Evolutionary conservation across 192 early-diverging fungal species (phyloP), one percentile per base, ranked within the genome.

Genomic region (Entomortierella lignicola): DNA sequence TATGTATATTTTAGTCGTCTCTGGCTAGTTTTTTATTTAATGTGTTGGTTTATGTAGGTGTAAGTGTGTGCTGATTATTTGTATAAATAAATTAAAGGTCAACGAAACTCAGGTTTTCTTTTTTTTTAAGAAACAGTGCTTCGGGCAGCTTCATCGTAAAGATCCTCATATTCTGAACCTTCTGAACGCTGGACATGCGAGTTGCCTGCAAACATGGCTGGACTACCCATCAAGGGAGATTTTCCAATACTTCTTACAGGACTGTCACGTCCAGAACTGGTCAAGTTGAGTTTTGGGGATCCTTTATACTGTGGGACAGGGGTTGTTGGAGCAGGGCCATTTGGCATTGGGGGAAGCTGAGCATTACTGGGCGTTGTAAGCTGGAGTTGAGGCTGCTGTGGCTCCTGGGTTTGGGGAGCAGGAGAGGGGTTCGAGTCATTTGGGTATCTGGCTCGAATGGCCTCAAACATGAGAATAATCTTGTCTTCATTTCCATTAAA

Each of bases 401-500:
- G 44, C 10, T n/a, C n/a, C 44, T 54, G 52, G 5, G 18, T 6
- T 25, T 54, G 52, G 10, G 7, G 2, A 18, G 7, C n/a, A 25
- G 52, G n/a, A 2, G 23, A 4, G 30, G 23, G n/a, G 30, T 8
- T 11, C 29, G n/a, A 3, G 60, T 70, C 43, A 12, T 60, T 54
- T 15, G 75, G 75, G 67, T 70, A 79, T n/a, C 61, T 55, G 7
- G 41, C 63, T 7, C 63, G 66, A 21, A 79, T 79, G 2, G 75
- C 54, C 41, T 79, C 67, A 42, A 79, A 79, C 75, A 79, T 79
- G 41, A 60, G 2, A 15, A 61, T 27, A 34, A 79, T 79, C 75
- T 70, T 79, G 23, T 69, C 66, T 17, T 79, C 75, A 20, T 79
- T 79, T 50, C 75, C 75, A 26, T 79, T 79, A 43, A 79, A 79